phyloP scores from a whole-genome alignment of 116 monocot species.

The Trichopus zeylanicus region DNA sequence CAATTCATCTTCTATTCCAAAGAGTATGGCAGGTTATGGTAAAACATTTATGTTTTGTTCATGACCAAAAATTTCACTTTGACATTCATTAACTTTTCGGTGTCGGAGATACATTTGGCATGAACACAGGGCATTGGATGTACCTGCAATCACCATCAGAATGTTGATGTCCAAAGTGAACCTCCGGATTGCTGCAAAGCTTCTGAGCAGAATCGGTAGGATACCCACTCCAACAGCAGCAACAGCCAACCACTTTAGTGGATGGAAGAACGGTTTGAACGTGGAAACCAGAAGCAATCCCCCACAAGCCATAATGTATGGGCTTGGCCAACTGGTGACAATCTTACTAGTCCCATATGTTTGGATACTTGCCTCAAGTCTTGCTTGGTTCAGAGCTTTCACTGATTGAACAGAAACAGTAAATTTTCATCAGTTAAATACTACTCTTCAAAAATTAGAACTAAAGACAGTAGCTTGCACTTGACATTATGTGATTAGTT shows the following conservation, averaged over 20 bases:
- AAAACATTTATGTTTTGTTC: no score
- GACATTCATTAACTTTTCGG: no score
- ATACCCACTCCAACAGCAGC: conserved; percentile 46
- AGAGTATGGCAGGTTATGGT: no score
- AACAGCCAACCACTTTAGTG: conserved; percentile 66
- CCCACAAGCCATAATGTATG: conserved; percentile 63
- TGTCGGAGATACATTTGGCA: no score
- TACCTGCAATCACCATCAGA: conserved; percentile 88
- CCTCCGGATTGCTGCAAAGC: conserved; percentile 48
- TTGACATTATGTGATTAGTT: no score
- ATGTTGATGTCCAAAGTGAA: conserved; percentile 74
- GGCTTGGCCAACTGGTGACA: conserved; percentile 59
- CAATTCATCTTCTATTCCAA: no score
- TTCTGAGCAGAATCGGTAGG: conserved; percentile 45
- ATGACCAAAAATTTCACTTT: no score
- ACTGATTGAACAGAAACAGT: no score
- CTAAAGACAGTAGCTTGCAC: no score
- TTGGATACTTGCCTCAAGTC: conserved; percentile 65
- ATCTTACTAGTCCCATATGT: conserved; percentile 37
- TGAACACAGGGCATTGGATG: neutral
- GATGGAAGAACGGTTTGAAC: conserved; percentile 46
- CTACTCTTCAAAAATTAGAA: no score
- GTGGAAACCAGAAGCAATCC: conserved; percentile 47
- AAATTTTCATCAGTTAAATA: no score
- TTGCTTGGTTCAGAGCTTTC: conserved; percentile 72